Evolutionary conservation across 2,329 filamentous ascomycete genomes (phyloP), one percentile per base, ranked within the genome.

Genomic region (Exophiala alcalophila): DNA sequence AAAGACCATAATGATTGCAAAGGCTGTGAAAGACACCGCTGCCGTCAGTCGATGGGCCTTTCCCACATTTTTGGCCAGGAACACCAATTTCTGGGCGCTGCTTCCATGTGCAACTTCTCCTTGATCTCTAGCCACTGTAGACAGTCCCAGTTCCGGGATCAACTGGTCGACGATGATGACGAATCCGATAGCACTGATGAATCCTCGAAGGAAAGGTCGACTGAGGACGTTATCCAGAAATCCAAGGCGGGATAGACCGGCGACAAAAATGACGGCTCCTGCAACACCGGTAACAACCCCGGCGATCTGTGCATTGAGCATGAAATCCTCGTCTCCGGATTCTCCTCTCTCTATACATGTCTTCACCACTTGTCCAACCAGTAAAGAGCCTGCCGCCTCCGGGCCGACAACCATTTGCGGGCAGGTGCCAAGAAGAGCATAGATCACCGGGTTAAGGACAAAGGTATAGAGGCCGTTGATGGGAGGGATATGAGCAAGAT

Each of bases 141-240:
- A 75, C 15, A 98, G 73, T 1, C 92, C 92, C 57, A 94, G 76
- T 64, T 97, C 89, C 0, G 91, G 90, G 39, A 96, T 86, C 30
- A 95, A 70, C 66, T 98, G 92, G 63, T 97, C 92, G 24, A 97
- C 87, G 26, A 94, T 81, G 61, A 98, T 97, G 53, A 97, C 90
- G 42, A 96, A 86, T 34, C 92, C 92, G 61, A 98, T 94, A 36
- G 92, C 92, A 44, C 87, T 95, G 66, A 98, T 96, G 68, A 98
- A 98, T 1, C 92, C 92, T 47, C 92, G 77, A 42, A 97, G 68
- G 57, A 98, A 97, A 1, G 92, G 92, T 23, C 88, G 78, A 55
- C 90, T 96, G 24, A 98, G 74, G 8, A 98, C 90, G 58, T 88
- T 95, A 61, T 98, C 92, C 49, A 98, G 66, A 58, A 97, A 98